Evolutionary conservation across 2,329 filamentous ascomycete genomes (phyloP).

Genomic region (Apiospora hydei): DNA sequence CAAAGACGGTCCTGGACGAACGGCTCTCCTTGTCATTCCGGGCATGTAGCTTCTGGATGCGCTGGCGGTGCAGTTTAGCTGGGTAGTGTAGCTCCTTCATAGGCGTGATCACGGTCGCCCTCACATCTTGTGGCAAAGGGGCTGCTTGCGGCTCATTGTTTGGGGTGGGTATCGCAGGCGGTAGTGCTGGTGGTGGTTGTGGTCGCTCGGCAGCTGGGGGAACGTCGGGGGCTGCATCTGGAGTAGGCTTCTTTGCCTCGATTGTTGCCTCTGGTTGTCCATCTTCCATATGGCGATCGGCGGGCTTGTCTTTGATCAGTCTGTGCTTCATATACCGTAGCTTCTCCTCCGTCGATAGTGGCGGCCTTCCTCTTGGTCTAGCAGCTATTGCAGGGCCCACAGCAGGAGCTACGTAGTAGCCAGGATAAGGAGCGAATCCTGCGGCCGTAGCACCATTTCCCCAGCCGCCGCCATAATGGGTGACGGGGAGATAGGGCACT

Average conservation of each 20-base stretch:
- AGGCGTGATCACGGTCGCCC: neutral
- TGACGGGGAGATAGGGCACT: neutral
- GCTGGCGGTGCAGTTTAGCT: neutral
- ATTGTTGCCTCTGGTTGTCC: neutral
- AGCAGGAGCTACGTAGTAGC: neutral
- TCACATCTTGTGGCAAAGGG: conserved; percentile 8
- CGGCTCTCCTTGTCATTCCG: neutral
- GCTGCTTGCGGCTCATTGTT: neutral
- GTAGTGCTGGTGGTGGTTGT: neutral
- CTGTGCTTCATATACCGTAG: neutral
- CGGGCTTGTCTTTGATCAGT: neutral
- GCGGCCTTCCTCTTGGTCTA: neutral
- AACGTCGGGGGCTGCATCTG: neutral
- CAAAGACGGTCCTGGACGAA: neutral
- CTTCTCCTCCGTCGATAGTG: neutral
- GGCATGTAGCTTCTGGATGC: neutral
- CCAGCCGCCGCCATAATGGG: neutral
- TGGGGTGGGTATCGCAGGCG: neutral
- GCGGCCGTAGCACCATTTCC: neutral
- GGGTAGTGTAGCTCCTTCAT: neutral
- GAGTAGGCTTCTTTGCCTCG: neutral
- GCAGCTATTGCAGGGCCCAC: neutral
- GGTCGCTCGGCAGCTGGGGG: neutral
- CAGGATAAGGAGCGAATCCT: neutral
- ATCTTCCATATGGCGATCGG: neutral